Conservation (phyloP, 768 basidiomycete species). For the Mycena capillaripes region DNA sequence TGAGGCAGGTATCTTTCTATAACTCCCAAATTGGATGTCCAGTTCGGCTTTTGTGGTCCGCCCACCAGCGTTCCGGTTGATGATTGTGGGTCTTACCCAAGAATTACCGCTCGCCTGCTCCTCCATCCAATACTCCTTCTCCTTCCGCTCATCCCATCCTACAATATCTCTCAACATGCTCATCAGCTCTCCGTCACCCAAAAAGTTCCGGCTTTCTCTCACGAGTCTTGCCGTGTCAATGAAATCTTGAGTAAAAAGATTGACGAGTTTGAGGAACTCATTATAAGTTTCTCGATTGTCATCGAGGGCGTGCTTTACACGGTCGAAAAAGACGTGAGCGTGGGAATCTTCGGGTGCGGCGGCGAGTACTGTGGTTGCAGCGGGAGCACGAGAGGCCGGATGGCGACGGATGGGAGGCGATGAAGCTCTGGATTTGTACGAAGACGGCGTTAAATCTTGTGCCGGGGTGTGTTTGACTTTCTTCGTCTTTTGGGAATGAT, state of each 20-base stretch:
- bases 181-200: slow-evolving; percentile 83
- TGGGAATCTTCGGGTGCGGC: slow-evolving; percentile 38
- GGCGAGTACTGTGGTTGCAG: slow-evolving; percentile 41
- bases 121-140: slow-evolving; percentile 64
- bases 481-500: slow-evolving; percentile 41
- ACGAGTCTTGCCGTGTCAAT: slow-evolving; percentile 90
- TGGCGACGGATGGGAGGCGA: slow-evolving; percentile 45
- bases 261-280: slow-evolving; percentile 95
- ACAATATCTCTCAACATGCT: slow-evolving; percentile 87
- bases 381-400: slow-evolving; percentile 39
- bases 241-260: slow-evolving; percentile 94
- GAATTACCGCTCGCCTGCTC: slow-evolving; percentile 63
- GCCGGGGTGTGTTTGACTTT: slow-evolving; percentile 52
- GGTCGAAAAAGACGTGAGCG: slow-evolving; percentile 82
- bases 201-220: slow-evolving; percentile 84
- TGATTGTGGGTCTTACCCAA: slow-evolving; percentile 66
- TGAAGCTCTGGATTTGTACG: slow-evolving; percentile 53
- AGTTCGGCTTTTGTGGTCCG: slow-evolving; percentile 75
- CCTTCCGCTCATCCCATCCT: slow-evolving; percentile 86
- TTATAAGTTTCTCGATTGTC: slow-evolving; percentile 82
- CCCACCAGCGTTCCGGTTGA: slow-evolving; percentile 50
- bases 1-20: slow-evolving; percentile 83
- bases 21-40: slow-evolving; percentile 87
- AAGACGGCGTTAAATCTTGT: slow-evolving; percentile 55
- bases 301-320: slow-evolving; percentile 81